Conservation (phyloP, 345 rosid genomes). For the Kernera saxatilis region DNA sequence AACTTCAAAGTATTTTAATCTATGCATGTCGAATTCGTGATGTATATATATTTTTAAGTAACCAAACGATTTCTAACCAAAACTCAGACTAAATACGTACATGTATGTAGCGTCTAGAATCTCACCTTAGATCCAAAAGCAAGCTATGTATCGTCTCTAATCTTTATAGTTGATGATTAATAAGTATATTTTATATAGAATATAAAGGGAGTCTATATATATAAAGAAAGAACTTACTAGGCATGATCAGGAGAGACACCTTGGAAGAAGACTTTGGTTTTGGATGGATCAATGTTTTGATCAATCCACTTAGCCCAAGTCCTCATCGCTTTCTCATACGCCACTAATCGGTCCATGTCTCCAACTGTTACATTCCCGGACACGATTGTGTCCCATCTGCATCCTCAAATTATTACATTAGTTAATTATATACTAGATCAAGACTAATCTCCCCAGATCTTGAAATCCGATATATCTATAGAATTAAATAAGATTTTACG, state of each 20-base stretch:
- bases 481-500: constrained; percentile 25
- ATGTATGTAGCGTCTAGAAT: neutral
- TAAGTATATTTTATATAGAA: neutral
- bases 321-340: constrained; percentile 52
- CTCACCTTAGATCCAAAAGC: neutral
- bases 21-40: too few relatives aligned
- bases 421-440: neutral
- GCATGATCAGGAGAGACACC: constrained; percentile 71
- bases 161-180: neutral
- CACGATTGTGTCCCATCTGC: constrained; percentile 59
- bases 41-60: too few relatives aligned
- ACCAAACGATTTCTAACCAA: neutral
- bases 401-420: constrained; percentile 3
- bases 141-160: too few relatives aligned
- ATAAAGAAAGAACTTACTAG: constrained; percentile 30
- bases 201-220: neutral
- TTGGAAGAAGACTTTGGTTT: constrained; percentile 61
- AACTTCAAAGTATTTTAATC: neutral
- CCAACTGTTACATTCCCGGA: constrained; percentile 22
- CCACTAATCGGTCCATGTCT: constrained; percentile 60
- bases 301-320: constrained; percentile 78
- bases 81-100: neutral
- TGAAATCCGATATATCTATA: neutral
- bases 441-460: neutral
- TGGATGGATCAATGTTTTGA: constrained; percentile 33